Conservation (phyloP, 306 rosid genomes). For the Calophaca sinica region DNA sequence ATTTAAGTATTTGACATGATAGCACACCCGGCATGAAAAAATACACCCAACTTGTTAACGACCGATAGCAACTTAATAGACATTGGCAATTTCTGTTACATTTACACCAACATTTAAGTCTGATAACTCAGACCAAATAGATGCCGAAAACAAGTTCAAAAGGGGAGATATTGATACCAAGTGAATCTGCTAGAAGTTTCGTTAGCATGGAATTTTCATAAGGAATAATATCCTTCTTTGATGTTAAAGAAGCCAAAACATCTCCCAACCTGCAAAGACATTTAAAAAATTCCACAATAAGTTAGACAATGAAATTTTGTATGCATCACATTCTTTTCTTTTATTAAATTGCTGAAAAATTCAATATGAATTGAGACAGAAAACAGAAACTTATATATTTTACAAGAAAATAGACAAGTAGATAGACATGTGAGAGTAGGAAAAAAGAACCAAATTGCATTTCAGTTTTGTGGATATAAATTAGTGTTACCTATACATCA, state of each 20-base stretch:
- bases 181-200: slow-evolving; percentile 57
- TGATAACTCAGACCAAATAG: slow-evolving; percentile 31
- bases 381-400: slow-evolving; percentile 26
- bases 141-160: slow-evolving; percentile 32
- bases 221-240: slow-evolving; percentile 54
- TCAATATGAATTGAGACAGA: slow-evolving; percentile 2
- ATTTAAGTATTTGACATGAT: slow-evolving; percentile 4
- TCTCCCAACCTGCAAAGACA: slow-evolving; percentile 59
- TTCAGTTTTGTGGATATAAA: slow-evolving; percentile 24
- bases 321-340: slow-evolving; percentile 21
- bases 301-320: slow-evolving; percentile 27
- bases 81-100: background rate
- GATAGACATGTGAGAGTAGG: background rate
- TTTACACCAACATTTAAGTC: slow-evolving; percentile 1
- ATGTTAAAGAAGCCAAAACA: slow-evolving; percentile 62
- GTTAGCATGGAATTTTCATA: slow-evolving; percentile 58
- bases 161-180: slow-evolving; percentile 51
- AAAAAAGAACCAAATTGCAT: slow-evolving; percentile 24
- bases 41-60: background rate
- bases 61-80: slow-evolving; percentile 16
- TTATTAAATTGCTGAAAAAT: slow-evolving; percentile 43
- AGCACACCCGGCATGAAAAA: slow-evolving; percentile 12
- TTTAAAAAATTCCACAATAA: slow-evolving; percentile 37
- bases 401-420: slow-evolving; percentile 19
- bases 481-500: background rate